Evolutionary conservation across 1,284 basidiomycete genomes (phyloP).

Genomic region (Violaceomyces palustris): DNA sequence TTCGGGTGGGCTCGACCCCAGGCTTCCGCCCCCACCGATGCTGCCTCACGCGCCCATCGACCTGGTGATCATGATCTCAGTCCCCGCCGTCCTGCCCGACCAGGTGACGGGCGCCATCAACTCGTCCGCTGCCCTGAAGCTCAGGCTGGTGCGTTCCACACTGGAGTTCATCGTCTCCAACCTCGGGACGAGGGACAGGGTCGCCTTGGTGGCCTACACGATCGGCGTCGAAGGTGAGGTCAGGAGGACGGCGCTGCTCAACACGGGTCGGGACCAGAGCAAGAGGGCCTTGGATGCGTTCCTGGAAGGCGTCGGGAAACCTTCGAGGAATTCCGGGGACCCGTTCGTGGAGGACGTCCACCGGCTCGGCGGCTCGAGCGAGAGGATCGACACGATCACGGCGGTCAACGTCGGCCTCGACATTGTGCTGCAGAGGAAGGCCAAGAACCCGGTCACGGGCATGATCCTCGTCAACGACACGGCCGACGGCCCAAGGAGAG

Average conservation of each 20-base stretch:
- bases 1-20: conserved; percentile 43
- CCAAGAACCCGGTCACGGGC: conserved; percentile 79
- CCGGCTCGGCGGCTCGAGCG: conserved; percentile 35
- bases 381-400: conserved; percentile 41
- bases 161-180: conserved; percentile 42
- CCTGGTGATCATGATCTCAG: conserved; percentile 81
- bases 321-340: conserved; percentile 32
- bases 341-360: conserved; percentile 39
- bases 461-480: conserved; percentile 90
- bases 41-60: conserved; percentile 81
- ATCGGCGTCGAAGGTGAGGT: conserved; percentile 39
- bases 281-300: conserved; percentile 28
- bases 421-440: conserved; percentile 84
- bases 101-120: conserved; percentile 59
- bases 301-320: conserved; percentile 34
- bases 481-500: conserved; percentile 79
- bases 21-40: conserved; percentile 36
- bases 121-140: conserved; percentile 62
- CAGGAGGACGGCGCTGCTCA: conserved; percentile 36
- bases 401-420: conserved; percentile 60
- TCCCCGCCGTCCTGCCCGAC: conserved; percentile 58
- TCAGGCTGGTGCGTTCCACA: conserved; percentile 41
- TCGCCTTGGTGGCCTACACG: conserved; percentile 39
- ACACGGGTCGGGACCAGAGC: conserved; percentile 24
- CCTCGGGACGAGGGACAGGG: conserved; percentile 40